Evolutionary conservation across 805 yeast genomes (phyloP), one percentile per base, ranked within the genome.

Genomic region (Saccharomycopsis babjevae): DNA sequence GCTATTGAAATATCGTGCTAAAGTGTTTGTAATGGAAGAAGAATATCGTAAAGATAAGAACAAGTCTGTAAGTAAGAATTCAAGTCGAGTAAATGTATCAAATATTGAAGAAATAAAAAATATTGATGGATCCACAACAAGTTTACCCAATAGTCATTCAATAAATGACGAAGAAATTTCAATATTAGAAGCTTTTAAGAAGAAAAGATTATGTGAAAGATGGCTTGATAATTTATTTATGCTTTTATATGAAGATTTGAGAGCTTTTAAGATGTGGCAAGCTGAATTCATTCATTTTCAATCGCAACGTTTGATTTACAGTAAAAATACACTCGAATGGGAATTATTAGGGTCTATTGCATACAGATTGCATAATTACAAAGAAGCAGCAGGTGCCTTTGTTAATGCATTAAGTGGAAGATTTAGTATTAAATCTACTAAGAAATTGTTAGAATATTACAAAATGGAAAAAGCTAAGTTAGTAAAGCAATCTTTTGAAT

Each of bases 251-350:
- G 89, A 85, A 67, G 96, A 88, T 69, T 77, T 88, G 67, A 78
- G 88, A 68, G 84, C 89, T 0, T 93, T 88, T 71, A 90, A 97
- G 1, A 81, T 89, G 79, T 93, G 97, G 94, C 92, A 91, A 71
- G 91, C 97, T 0, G 97, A 94, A 71, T 80, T 81, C 66, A 82
- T 91, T 64, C 97, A 93, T 72, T 86, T 88, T 74, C 91, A 88
- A 71, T 89, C 96, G 5, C 96, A 90, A 71, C 89, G 89, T 72
- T 78, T 89, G 71, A 84, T 83, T 52, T 88, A 86, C 71, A 83
- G 82, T 67, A 91, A 89, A 69, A 76, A 86, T 34, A 84, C 97
- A 0, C 75, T 87, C 61, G 97, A 92, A 72, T 92, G 97, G 97
- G 97, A 96, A 73, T 77, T 89, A 40, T 78, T 92, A 64, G 99